A percentile compares a stretch with the other conserved stretches of the same genome.
Conservation (phyloP, 169 alveolate species). For the Plasmodium reichenowi region DNA sequence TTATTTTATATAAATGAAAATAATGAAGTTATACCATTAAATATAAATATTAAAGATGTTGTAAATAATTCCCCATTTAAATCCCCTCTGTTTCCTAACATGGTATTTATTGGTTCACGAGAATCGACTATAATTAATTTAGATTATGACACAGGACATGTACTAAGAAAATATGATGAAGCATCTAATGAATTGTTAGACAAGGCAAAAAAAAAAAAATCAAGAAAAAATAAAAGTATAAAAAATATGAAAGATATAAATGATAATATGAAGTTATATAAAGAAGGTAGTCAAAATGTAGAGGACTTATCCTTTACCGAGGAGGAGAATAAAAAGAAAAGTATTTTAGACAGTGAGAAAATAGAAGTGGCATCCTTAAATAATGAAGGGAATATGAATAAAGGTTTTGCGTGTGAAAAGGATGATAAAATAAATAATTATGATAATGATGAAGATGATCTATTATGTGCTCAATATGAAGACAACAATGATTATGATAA, state of each 20-base stretch:
- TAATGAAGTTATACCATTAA: slow-evolving; percentile 78
- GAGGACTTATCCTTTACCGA: no score
- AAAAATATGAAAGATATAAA: no score
- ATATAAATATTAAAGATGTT: slow-evolving; percentile 84
- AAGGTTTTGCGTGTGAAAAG: neutral
- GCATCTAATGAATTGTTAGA: slow-evolving; percentile 10
- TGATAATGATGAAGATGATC: no score
- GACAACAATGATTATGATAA: no score
- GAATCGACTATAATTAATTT: slow-evolving; percentile 78
- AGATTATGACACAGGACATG: slow-evolving; percentile 66
- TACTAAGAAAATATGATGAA: slow-evolving; percentile 62
- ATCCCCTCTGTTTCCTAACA: slow-evolving; percentile 84
- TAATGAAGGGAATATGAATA: neutral
- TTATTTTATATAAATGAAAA: slow-evolving; percentile 83
- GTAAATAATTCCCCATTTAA: slow-evolving; percentile 86
- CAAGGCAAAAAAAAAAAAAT: slow-evolving; percentile 9
- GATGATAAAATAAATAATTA: neutral
- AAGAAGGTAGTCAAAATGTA: no score
- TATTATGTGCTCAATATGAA: no score
- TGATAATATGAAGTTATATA: no score
- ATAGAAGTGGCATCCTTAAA: neutral
- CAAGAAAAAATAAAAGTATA: slow-evolving; percentile 8
- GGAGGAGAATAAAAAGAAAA: no score
- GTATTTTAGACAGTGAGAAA: no score
- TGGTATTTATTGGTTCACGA: slow-evolving; percentile 84